Evolutionary conservation across 805 yeast genomes (phyloP).

Genomic region (Nakazawaea wyomingensis): DNA sequence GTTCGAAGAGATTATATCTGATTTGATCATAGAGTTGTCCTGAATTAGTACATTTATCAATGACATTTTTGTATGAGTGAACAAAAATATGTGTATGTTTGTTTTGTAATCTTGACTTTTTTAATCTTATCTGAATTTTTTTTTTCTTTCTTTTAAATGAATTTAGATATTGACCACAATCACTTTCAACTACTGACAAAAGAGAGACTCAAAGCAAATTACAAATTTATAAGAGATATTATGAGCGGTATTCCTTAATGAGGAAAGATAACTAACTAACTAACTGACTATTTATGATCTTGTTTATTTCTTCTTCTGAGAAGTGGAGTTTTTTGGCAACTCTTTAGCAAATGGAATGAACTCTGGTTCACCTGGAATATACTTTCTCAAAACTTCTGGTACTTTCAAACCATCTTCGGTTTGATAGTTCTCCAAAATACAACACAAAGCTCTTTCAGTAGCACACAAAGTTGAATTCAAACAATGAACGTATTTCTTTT

Average conservation of each 20-base stretch:
- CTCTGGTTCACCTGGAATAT: constrained; percentile 98
- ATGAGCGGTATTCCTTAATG: no score
- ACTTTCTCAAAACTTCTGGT: constrained; percentile 93
- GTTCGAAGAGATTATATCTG: constrained; percentile 5
- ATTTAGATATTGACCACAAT: no score
- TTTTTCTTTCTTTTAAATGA: background rate
- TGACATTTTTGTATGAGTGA: background rate
- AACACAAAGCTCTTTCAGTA: constrained; percentile 96
- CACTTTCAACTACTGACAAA: no score
- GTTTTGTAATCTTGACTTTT: background rate
- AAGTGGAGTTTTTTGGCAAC: constrained; percentile 90
- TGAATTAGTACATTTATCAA: constrained; percentile 10
- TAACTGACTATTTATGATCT: no score
- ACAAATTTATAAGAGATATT: background rate
- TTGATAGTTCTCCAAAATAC: constrained; percentile 96
- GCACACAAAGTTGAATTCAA: constrained; percentile 96
- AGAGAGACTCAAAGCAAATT: no score
- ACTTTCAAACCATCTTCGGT: constrained; percentile 90
- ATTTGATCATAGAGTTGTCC: constrained; percentile 3
- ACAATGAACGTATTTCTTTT: constrained; percentile 97
- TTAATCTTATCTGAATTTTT: background rate
- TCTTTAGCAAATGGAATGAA: constrained; percentile 88
- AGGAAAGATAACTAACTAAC: no score
- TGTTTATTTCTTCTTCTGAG: constrained; percentile 49
- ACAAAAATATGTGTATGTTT: no score